Base-by-base conservation (phyloP, 116 monocot genomes). In the Cymodocea nodosa region DNA sequence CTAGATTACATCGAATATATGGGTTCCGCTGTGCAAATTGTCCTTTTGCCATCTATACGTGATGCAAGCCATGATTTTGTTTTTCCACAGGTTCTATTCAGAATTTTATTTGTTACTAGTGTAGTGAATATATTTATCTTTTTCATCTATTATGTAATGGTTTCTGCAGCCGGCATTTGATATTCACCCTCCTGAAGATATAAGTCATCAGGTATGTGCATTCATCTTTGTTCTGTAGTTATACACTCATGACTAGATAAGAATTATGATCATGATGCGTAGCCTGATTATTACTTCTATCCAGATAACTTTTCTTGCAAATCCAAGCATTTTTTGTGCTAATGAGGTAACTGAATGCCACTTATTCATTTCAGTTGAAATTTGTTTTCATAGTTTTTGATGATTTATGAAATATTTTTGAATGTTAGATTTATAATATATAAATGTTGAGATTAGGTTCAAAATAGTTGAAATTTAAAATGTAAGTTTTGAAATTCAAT, bases 1-100 rank as follows among this genome's bases (percentile, higher is more conserved):
- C 72, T 81, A 59, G 98, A 98, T 61, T 89, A 85, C 53, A 40
- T 67, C 17, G 76, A 84, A 49, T 98, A 82, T 67, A 81, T 98
- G 86, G 92, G 92, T 35, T 68, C 89, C 53, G 16, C 72, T 78
- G 77, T 71, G 50, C 98, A 82, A 40, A 78, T 92, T n/a, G 65
- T 92, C 50, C 84, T 98, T 59, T 66, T 89, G 68, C 92, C 98
- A 75, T 89, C 98, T 16, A 80, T 65, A 70, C 85, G 98, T 62
- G 98, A 98, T 92, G 98, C 98, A 62, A 68, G 84, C 69, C 92
- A 92, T 79, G 86, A 89, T 69, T 83, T 80, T 70, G 86, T 92
- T 64, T 89, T 86, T 64, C 98, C 98, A 62, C 98, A 98, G 98
- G 98, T 95, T 52, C 17, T 44, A 39, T 22, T 53, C 22, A 35